Conservation (phyloP, 805 yeast species). For the Wickerhamomyces sydowiorum region DNA sequence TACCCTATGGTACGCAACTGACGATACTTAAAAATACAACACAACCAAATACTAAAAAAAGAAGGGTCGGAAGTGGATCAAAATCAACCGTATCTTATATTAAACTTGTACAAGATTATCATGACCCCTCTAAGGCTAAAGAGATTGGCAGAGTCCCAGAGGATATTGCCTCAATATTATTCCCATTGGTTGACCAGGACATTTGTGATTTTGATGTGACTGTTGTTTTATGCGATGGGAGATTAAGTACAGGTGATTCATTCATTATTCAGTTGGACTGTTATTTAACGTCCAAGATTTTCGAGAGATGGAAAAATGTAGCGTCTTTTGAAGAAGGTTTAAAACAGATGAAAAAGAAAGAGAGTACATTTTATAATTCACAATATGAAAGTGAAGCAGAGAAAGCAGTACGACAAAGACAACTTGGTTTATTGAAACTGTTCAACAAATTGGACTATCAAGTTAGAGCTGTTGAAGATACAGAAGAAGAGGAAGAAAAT, state of each 20-base stretch:
- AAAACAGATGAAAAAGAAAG: slow-evolving; percentile 8
- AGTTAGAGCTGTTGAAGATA: slow-evolving; percentile 12
- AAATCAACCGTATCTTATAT: slow-evolving; percentile 26
- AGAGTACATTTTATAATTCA: slow-evolving; percentile 8
- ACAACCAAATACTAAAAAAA: slow-evolving; percentile 16
- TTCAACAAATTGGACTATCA: slow-evolving; percentile 45
- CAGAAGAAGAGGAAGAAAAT: slow-evolving; percentile 12
- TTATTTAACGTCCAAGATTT: slow-evolving; percentile 37
- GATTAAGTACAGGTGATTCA: slow-evolving; percentile 70
- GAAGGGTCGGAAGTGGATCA: slow-evolving; percentile 15
- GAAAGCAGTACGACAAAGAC: slow-evolving; percentile 43
- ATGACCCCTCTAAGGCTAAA: slow-evolving; percentile 26
- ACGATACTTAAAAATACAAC: slow-evolving; percentile 33
- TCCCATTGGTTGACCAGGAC: slow-evolving; percentile 55
- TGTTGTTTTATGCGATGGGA: slow-evolving; percentile 50
- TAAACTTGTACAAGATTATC: slow-evolving; percentile 22
- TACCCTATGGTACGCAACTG: slow-evolving; percentile 39
- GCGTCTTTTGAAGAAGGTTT: slow-evolving; percentile 18
- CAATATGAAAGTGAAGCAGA: slow-evolving; percentile 50
- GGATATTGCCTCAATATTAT: slow-evolving; percentile 56
- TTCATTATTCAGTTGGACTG: slow-evolving; percentile 68
- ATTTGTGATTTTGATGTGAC: slow-evolving; percentile 51
- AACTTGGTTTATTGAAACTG: slow-evolving; percentile 46
- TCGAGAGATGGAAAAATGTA: slow-evolving; percentile 15
- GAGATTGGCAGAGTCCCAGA: slow-evolving; percentile 79